Evolutionary conservation across 768 basidiomycete genomes (phyloP).

Genomic region (Coprinopsis marcescibilis): DNA sequence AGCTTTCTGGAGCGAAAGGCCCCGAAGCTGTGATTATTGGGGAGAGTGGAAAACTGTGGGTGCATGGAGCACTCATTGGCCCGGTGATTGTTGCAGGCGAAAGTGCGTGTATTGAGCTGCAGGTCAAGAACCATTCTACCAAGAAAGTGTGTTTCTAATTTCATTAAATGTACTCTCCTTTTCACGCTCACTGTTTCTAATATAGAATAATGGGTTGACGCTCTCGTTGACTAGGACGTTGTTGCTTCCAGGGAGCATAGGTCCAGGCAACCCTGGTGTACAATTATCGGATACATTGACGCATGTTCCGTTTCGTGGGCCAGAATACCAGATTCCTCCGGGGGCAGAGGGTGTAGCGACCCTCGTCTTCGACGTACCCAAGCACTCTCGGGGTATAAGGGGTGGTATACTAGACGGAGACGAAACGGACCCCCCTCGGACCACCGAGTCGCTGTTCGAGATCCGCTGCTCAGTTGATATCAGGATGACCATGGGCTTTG

Average conservation of each 20-base stretch:
- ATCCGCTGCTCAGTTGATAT: conserved; percentile 58
- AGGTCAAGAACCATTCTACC: conserved; percentile 75
- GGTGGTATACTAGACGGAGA: conserved; percentile 59
- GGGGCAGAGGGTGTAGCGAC: conserved; percentile 75
- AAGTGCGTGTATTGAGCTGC: conserved; percentile 65
- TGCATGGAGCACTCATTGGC: conserved; percentile 60
- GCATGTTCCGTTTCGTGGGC: conserved; percentile 65
- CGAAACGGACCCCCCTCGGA: conserved; percentile 22
- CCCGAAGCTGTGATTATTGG: conserved; percentile 62
- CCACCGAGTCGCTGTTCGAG: conserved; percentile 59
- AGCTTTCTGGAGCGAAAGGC: conserved; percentile 29
- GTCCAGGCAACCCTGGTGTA: conserved; percentile 40
- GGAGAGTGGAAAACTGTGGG: conserved; percentile 77
- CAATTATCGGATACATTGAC: conserved; percentile 64
- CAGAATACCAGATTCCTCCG: conserved; percentile 69
- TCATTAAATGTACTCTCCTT: conserved; percentile 4
- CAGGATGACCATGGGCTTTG: conserved; percentile 64
- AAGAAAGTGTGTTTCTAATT: conserved; percentile 62
- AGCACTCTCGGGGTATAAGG: conserved; percentile 53
- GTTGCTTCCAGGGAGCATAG: conserved; percentile 40
- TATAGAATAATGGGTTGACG: conserved; percentile 63
- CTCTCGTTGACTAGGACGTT: conserved; percentile 58
- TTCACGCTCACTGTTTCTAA: conserved; percentile 6
- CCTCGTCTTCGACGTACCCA: conserved; percentile 77
- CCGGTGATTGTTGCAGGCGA: conserved; percentile 62